These are phyloP conservation scores for Saccharomyces pastorianus DNA, from an alignment of 1,139 yeast genomes.

Conservation along the genomic window DNA sequence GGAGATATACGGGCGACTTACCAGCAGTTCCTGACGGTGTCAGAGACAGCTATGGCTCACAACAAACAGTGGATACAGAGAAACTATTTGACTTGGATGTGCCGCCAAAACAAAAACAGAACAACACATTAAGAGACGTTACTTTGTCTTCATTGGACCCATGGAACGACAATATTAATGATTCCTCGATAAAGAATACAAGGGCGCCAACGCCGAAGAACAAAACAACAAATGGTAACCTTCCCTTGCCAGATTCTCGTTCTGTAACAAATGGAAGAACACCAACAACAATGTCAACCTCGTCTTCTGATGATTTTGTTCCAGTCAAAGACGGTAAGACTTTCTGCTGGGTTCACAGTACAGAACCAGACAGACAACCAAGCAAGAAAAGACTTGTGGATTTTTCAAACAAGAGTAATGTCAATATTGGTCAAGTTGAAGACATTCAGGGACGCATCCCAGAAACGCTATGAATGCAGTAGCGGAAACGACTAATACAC, in stretches of 20 bases:
- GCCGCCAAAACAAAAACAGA: conserved; percentile 27
- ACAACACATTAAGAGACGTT: neutral
- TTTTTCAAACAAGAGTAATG: conserved; percentile 19
- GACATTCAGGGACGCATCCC: conserved; percentile 27
- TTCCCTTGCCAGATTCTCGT: no score
- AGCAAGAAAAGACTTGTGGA: conserved; percentile 22
- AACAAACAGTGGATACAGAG: conserved; percentile 81
- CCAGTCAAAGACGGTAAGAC: conserved; percentile 25
- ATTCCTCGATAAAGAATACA: no score
- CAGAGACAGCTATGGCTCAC: conserved; percentile 58
- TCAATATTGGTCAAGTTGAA: conserved; percentile 21
- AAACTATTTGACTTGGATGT: conserved; percentile 50
- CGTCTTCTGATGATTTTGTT: conserved; percentile 25
- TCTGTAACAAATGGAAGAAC: conserved; percentile 1
- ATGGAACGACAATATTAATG: no score
- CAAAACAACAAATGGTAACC: no score
- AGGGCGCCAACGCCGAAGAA: no score
- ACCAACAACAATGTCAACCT: conserved; percentile 13
- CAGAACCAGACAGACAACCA: conserved; percentile 8
- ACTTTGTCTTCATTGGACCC: no score
- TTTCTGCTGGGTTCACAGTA: conserved; percentile 23
- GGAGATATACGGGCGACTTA: conserved; percentile 49
- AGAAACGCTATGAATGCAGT: conserved; percentile 10
- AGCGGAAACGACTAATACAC: no score
- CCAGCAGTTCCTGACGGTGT: conserved; percentile 21